Conservation (phyloP, 1,284 basidiomycete species). For the Trichosporon sp. region DNA sequence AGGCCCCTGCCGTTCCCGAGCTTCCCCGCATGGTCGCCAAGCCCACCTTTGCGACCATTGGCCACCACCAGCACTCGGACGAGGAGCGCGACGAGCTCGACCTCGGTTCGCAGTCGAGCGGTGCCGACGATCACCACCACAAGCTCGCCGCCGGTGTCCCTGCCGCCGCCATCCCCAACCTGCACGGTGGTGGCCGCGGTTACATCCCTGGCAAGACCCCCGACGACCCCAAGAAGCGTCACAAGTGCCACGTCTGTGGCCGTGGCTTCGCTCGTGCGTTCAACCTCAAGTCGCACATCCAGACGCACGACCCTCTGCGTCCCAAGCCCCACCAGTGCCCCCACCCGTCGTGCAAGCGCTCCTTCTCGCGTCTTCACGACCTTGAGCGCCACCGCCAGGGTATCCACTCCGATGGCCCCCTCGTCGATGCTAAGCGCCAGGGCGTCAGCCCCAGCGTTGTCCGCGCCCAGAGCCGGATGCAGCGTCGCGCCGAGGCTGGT, state of each 20-base stretch:
- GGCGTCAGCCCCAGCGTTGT: conserved; percentile 52
- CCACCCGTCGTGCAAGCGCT: conserved; percentile 53
- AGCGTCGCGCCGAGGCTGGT: conserved; percentile 48
- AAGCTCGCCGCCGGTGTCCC: conserved; percentile 41
- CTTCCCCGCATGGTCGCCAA: conserved; percentile 11
- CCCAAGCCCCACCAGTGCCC: conserved; percentile 57
- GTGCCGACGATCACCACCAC: conserved; percentile 25
- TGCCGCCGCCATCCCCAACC: conserved; percentile 49
- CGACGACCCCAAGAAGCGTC: conserved; percentile 57
- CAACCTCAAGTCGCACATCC: conserved; percentile 58
- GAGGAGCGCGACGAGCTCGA: conserved; percentile 31
- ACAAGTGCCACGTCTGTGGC: conserved; percentile 56
- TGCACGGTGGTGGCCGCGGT: conserved; percentile 55
- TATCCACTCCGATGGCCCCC: conserved; percentile 56
- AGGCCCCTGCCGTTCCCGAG: conserved; percentile 22
- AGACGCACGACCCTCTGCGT: conserved; percentile 57
- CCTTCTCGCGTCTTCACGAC: conserved; percentile 58
- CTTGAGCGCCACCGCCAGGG: conserved; percentile 58
- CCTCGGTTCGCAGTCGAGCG: conserved; percentile 24
- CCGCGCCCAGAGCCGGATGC: conserved; percentile 52
- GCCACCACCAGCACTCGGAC: conserved; percentile 18
- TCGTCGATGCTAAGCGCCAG: conserved; percentile 55
- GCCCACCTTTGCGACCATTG: conserved; percentile 13
- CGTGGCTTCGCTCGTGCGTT: conserved; percentile 57
- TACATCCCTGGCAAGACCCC: conserved; percentile 57